Evolutionary conservation across 2,329 filamentous ascomycete species (phyloP).

Genomic region (Fusarium denticulatum): DNA sequence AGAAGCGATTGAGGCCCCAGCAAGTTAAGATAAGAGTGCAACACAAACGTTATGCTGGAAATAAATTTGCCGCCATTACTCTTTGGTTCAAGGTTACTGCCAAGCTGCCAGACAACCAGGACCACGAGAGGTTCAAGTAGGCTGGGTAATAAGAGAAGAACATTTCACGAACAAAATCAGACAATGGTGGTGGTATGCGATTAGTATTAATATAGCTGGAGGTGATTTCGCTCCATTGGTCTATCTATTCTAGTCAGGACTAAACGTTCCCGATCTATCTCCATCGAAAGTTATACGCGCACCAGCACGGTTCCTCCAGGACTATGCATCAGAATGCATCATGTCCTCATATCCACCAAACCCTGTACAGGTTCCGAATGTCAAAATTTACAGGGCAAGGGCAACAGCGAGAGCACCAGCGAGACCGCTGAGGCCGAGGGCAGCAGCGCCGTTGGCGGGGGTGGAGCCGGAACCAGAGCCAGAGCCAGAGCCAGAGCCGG

Average conservation of each 20-base stretch:
- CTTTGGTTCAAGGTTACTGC: background rate
- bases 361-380: background rate
- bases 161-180: background rate
- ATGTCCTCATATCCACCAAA: conserved; percentile 21
- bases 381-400: conserved; percentile 39
- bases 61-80: background rate
- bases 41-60: background rate
- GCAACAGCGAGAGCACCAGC: conserved; percentile 38
- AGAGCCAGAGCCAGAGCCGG: conserved; percentile 19
- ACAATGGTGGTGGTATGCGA: conserved; percentile 34
- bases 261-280: conserved; percentile 29
- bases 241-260: conserved; percentile 34
- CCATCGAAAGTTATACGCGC: conserved; percentile 38
- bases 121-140: background rate
- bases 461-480: background rate
- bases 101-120: background rate
- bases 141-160: background rate
- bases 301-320: conserved; percentile 36
- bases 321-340: conserved; percentile 1
- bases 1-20: background rate
- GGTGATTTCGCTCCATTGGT: conserved; percentile 33
- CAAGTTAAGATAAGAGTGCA: conserved; percentile 1
- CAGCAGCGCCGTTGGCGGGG: conserved; percentile 32
- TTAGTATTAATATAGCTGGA: conserved; percentile 44
- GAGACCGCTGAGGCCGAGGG: conserved; percentile 36